Evolutionary conservation across 2,329 filamentous ascomycete species (phyloP), one percentile per base, ranked within the genome.

Genomic region (Mariannaea elegans): DNA sequence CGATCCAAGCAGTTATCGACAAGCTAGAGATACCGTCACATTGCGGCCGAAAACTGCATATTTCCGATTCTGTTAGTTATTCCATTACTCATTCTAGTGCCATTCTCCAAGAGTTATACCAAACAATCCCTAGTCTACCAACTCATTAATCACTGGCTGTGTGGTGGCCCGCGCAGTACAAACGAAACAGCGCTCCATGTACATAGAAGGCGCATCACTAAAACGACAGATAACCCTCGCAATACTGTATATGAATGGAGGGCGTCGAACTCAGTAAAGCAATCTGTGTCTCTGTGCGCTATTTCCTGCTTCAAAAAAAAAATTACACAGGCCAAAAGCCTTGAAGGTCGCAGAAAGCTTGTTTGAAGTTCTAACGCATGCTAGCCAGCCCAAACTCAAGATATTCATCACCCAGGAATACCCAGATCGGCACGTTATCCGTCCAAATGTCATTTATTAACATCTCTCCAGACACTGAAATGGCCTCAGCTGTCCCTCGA

Each of bases 401-500:
- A n/a, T n/a, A n/a, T n/a, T n/a, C n/a, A 18, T 8, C 12, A 27
- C 12, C 14, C 48, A 47, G 24, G 24, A 27, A 27, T 6, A 27
- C 24, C 5, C 24, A 27, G 24, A 27, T 27, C 24, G 24, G 24
- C 24, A 9, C n/a, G n/a, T n/a, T n/a, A n/a, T n/a, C n/a, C n/a
- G n/a, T n/a, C 24, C 13, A 16, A 19, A 31, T 32, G 7, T 41
- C 32, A 2, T 16, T 47, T 41, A 6, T 41, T 13, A 31, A 39
- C 21, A 16, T 2, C 18, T 9, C 7, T 8, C 24, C 24, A 27
- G 24, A 27, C 24, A 9, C 9, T 6, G 24, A 14, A n/a, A 71
- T 72, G 68, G 12, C 65, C 7, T 36, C 41, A 8, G 27, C 50
- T 52, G 39, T 41, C 41, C 69, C 64, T n/a, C 63, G 71, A 6